phyloP scores from a whole-genome alignment of 176 grass and related monocot genomes.

The Aegilops longissima region DNA sequence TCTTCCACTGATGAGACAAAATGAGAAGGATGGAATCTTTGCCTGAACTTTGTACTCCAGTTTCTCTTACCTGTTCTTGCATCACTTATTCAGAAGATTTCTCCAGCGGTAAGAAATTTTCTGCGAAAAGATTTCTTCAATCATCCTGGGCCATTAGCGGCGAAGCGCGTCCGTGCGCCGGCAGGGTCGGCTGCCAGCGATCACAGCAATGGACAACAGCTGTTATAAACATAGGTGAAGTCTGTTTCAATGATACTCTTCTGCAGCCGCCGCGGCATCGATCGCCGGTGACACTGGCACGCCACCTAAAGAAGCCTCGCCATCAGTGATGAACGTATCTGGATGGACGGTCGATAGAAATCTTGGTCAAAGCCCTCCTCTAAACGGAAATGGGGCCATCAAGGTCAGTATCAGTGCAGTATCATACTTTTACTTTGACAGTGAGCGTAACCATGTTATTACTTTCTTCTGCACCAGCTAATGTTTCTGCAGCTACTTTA shows the following conservation, averaged over 20 bases:
- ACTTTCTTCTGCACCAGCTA: not conserved
- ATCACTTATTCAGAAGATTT: not conserved
- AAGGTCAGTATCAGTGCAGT: constrained; percentile 32
- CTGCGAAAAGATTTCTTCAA: constrained; percentile 5
- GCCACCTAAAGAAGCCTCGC: not conserved
- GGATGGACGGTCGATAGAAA: not conserved
- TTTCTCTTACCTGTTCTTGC: not conserved
- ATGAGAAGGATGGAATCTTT: constrained; percentile 46
- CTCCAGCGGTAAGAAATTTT: not conserved
- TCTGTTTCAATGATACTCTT: not conserved
- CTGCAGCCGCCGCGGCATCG: not conserved
- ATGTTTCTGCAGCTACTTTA: not conserved
- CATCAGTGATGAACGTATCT: not conserved
- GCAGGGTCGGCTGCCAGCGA: not conserved
- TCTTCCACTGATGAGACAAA: constrained; percentile 53
- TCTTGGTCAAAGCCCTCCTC: not conserved
- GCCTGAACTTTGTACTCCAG: not conserved
- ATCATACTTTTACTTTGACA: not conserved
- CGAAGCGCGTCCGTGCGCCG: constrained; percentile 24
- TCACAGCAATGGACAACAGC: constrained; percentile 33
- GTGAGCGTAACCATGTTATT: not conserved
- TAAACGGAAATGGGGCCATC: not conserved
- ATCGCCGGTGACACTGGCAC: constrained; percentile 23
- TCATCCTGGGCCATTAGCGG: constrained; percentile 9
- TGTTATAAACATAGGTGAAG: not conserved